Conservation (phyloP, 352 stramenopile species). For the Aphanomyces stellatus region DNA sequence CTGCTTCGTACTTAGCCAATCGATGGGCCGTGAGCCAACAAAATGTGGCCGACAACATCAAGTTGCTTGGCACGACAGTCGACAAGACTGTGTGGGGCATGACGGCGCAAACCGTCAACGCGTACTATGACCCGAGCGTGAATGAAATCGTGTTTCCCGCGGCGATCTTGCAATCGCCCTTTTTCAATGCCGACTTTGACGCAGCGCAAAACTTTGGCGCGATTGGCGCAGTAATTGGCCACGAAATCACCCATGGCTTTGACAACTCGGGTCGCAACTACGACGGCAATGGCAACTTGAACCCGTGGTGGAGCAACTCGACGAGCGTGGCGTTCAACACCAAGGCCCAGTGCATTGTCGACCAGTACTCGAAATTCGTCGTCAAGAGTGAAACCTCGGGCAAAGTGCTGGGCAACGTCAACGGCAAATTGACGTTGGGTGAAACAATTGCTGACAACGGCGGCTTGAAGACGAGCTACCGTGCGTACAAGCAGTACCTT, state of each 20-base stretch:
- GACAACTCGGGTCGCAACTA: conserved; percentile 70
- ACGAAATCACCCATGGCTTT: conserved; percentile 82
- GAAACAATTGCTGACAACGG: conserved; percentile 73
- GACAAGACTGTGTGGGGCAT: conserved; percentile 36
- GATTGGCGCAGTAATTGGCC: conserved; percentile 67
- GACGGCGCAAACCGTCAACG: conserved; percentile 70
- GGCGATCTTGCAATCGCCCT: conserved; percentile 67
- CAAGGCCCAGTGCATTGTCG: conserved; percentile 23
- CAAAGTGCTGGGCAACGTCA: conserved; percentile 29
- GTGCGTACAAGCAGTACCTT: conserved; percentile 2
- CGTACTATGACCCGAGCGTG: conserved; percentile 19
- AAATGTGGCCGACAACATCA: conserved; percentile 1
- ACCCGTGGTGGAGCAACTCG: conserved; percentile 61
- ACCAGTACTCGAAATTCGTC: conserved; percentile 23
- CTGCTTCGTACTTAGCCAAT: neutral
- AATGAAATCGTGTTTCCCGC: conserved; percentile 73
- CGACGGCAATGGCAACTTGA: conserved; percentile 50
- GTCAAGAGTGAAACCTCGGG: conserved; percentile 13
- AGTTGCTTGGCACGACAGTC: conserved; percentile 5
- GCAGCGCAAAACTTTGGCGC: conserved; percentile 68
- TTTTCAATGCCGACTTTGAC: conserved; percentile 52
- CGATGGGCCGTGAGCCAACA: neutral
- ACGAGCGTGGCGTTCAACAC: conserved; percentile 42
- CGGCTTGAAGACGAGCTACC: conserved; percentile 42
- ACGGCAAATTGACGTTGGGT: conserved; percentile 58